Evolutionary conservation across 257 asterid species (phyloP).

Genomic region (Rauvolfia tetraphylla): DNA sequence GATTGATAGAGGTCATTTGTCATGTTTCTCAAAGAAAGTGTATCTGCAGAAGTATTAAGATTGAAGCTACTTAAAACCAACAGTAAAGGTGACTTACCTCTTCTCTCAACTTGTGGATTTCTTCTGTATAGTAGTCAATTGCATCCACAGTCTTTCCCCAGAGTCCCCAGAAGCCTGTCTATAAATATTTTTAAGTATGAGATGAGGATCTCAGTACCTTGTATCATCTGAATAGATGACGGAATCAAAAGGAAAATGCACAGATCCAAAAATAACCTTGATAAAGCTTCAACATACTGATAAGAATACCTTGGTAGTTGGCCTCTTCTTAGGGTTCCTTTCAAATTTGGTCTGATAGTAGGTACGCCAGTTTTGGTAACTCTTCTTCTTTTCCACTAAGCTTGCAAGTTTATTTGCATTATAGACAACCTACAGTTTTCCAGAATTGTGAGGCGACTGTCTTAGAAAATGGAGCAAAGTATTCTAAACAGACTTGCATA

Average conservation of each 20-base stretch:
- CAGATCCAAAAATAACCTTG: neutral
- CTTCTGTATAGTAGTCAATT: conserved; percentile 54
- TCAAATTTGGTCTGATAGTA: conserved; percentile 69
- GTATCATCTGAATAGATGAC: too few species aligned
- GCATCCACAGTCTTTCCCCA: conserved; percentile 75
- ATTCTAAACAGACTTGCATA: neutral
- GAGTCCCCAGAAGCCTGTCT: conserved; percentile 87
- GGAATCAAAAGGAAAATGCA: neutral
- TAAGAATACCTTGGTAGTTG: conserved; percentile 55
- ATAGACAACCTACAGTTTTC: conserved; percentile 54
- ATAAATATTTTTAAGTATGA: conserved; percentile 32
- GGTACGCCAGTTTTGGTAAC: conserved; percentile 60
- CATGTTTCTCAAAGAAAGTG: neutral
- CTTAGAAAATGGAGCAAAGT: neutral
- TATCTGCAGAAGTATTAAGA: neutral
- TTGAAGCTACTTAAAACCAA: neutral
- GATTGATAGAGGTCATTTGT: neutral
- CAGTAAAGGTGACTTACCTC: conserved; percentile 46
- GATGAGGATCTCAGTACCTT: conserved; percentile 9
- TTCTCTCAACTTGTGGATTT: conserved; percentile 44
- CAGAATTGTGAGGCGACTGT: conserved; percentile 4
- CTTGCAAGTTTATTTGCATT: conserved; percentile 62
- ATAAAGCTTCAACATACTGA: conserved; percentile 7
- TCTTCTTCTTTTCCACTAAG: conserved; percentile 61
- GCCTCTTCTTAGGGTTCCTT: conserved; percentile 61